These are phyloP conservation scores for Yamadazyma laniorum DNA, from an alignment of 805 yeast genomes.

Conservation along the genomic window DNA sequence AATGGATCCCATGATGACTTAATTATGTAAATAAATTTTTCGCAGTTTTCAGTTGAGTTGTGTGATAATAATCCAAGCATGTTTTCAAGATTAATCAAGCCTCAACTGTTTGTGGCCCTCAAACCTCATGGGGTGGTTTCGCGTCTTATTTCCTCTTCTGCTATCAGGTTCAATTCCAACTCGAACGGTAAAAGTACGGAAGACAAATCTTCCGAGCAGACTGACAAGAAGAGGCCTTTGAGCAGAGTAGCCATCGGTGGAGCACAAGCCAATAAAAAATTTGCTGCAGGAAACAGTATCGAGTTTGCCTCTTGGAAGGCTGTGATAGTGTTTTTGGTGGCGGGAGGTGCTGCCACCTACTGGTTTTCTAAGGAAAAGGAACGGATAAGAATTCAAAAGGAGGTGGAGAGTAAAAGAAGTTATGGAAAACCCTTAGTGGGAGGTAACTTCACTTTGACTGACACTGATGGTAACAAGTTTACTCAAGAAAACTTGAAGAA, in stretches of 20 bases:
- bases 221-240: constrained; percentile 54
- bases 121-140: not conserved
- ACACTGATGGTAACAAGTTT: constrained; percentile 67
- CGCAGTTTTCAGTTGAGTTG: not conserved
- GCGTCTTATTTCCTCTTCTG: not conserved
- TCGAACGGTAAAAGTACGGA: not conserved
- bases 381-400: constrained; percentile 67
- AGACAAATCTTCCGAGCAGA: not conserved
- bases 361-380: constrained; percentile 76
- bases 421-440: constrained; percentile 92
- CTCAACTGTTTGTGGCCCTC: not conserved
- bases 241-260: constrained; percentile 82
- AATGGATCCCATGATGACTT: constrained; percentile 3
- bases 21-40: not conserved
- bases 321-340: constrained; percentile 57
- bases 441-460: constrained; percentile 77
- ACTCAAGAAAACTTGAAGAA: constrained; percentile 69
- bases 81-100: constrained; percentile 1
- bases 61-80: not conserved
- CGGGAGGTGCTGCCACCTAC: constrained; percentile 71
- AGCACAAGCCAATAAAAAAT: constrained; percentile 31
- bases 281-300: constrained; percentile 43
- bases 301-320: constrained; percentile 89
- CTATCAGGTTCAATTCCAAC: not conserved
- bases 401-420: constrained; percentile 83